Base-by-base conservation (phyloP, 2,329 filamentous ascomycete genomes). In the Cordyceps tenuipes region DNA sequence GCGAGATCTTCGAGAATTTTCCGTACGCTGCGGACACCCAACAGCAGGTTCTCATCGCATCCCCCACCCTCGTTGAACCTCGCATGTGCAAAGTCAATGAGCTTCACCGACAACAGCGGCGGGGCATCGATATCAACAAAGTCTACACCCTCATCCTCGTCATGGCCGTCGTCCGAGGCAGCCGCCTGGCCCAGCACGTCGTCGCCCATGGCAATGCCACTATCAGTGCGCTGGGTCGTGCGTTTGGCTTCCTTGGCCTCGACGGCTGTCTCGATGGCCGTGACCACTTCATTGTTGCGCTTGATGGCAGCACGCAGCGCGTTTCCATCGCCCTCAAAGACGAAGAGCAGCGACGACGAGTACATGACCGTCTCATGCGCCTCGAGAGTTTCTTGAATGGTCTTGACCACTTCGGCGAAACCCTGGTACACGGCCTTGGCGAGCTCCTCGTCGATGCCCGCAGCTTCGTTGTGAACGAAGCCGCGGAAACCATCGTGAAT, bases 281-380 rank as follows among this genome's bases (percentile, higher is more conserved):
- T 61, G 73, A 82, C 62, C 69, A 76, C 66, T 66, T 73, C 64
- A 73, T 81, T 74, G 70, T 81, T 77, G 81, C 84, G 66, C 72
- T 82, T 74, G 34, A 85, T 79, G 39, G 80, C 81, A 1, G 68
- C 70, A 57, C 74, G 72, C 46, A 87, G 74, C 6, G 81, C 77
- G 4, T 75, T 70, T 23, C 83, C 84, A 54, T 87, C 82, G 26
- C 84, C 84, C 67, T 87, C 84, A 43, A 84, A 86, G 2, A 86
- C 79, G 61, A 87, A 86, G 0, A 87, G 76, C 26, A 87, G 70
- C 58, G 82, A 84, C 0, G 81, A 73, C 12, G 82, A 87, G 69
- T 82, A 87, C 83, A 87, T 87, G 64, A 83, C 79, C 63, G 78
- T 84, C 68, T 85, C 82, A 63, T 85, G 77, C 1, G 68, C 72